Percentiles rank a stretch among this genome's conserved stretches.
Evolutionary conservation across 2,329 filamentous ascomycete genomes (phyloP).

Genomic region (Beauveria scarabaeidicola): DNA sequence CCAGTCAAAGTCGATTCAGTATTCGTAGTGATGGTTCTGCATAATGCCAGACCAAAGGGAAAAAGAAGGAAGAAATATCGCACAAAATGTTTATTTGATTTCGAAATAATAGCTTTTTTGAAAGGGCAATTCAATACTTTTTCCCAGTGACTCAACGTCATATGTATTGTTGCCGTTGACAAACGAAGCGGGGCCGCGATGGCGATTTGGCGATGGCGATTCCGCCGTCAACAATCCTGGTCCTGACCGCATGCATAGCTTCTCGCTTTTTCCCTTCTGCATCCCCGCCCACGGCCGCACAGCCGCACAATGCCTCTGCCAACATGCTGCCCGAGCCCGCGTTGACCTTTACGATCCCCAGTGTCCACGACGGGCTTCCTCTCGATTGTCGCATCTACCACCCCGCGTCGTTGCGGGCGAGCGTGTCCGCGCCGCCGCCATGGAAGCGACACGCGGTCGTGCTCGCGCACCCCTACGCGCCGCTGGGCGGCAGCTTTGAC

Average conservation of each 20-base stretch:
- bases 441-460: constrained; percentile 50
- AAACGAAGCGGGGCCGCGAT: background rate
- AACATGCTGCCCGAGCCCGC: constrained; percentile 49
- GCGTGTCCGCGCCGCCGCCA: constrained; percentile 22
- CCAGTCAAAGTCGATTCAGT: no score
- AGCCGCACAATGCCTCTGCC: constrained; percentile 12
- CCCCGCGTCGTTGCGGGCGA: constrained; percentile 35
- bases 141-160: background rate
- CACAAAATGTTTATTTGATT: no score
- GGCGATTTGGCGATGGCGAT: background rate
- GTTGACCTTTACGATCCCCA: constrained; percentile 70
- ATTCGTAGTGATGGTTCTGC: no score
- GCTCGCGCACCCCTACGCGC: constrained; percentile 84
- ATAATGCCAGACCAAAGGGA: no score
- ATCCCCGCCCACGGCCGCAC: background rate
- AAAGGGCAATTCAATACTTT: background rate
- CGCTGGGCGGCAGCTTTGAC: constrained; percentile 77
- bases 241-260: background rate
- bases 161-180: background rate
- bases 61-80: no score
- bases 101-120: background rate
- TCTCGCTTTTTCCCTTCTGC: background rate
- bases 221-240: background rate
- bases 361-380: constrained; percentile 65
- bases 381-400: constrained; percentile 83